Conservation (phyloP, 2,329 filamentous ascomycete genomes). For the Cryphonectria naterciae region DNA sequence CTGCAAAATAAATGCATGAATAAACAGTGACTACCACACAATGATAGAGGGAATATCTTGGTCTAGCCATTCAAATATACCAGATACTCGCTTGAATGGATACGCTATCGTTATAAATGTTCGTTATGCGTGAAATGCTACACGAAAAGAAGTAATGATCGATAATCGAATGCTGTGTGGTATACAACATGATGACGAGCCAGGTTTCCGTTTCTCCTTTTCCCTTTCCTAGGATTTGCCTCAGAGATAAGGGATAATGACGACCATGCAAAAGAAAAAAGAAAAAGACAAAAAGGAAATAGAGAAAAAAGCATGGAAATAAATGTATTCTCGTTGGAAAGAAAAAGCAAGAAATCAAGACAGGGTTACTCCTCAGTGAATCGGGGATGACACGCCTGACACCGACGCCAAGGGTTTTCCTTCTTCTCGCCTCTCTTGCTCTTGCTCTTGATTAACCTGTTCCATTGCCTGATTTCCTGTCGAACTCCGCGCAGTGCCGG, state of each 20-base stretch:
- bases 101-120: background rate
- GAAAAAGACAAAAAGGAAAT: too few relatives aligned
- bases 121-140: background rate
- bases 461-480: background rate
- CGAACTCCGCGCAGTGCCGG: constrained; percentile 5
- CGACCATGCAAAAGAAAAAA: background rate
- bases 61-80: background rate
- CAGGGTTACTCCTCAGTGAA: background rate
- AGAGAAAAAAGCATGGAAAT: background rate
- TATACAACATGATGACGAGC: background rate
- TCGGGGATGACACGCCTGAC: background rate
- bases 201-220: background rate
- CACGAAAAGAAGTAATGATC: background rate
- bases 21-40: background rate
- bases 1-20: background rate
- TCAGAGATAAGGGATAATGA: background rate
- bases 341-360: background rate
- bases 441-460: background rate
- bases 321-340: background rate
- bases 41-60: background rate
- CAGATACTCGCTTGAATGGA: background rate
- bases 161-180: background rate
- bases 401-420: too few relatives aligned
- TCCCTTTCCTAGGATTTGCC: background rate
- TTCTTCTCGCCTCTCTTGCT: background rate